Conservation (phyloP, 2,329 filamentous ascomycete species). For the Purpureocillium takamizusanense region DNA sequence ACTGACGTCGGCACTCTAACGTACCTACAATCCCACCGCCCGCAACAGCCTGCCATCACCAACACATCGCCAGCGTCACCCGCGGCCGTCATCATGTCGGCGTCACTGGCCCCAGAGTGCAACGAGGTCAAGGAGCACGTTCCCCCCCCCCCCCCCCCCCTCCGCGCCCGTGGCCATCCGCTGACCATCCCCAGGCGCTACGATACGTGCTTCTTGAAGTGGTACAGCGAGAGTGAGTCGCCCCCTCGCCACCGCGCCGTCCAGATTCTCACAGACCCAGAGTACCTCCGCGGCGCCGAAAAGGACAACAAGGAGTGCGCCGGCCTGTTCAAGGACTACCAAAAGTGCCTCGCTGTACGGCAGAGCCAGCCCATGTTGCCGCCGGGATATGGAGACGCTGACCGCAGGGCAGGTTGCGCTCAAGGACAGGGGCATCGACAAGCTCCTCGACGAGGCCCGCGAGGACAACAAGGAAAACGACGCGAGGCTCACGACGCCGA, state of each 20-base stretch:
- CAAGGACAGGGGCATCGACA: slow-evolving; percentile 84
- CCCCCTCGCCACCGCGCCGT: slow-evolving; percentile 4
- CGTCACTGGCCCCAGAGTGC: too few relatives aligned
- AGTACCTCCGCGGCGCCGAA: slow-evolving; percentile 81
- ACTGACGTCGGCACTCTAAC: too few relatives aligned
- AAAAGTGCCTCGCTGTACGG: slow-evolving; percentile 68
- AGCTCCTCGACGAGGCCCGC: slow-evolving; percentile 82
- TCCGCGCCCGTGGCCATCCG: too few relatives aligned
- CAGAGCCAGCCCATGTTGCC: not conserved
- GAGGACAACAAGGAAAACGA: slow-evolving; percentile 88
- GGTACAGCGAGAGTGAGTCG: slow-evolving; percentile 92
- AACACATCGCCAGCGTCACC: too few relatives aligned
- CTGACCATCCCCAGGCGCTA: slow-evolving; percentile 56
- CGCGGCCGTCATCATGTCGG: too few relatives aligned
- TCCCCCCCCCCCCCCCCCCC: too few relatives aligned
- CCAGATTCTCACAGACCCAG: slow-evolving; percentile 32
- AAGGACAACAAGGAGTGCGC: slow-evolving; percentile 78
- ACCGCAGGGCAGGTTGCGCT: slow-evolving; percentile 57
- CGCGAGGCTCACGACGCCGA: slow-evolving; percentile 35
- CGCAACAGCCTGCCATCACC: too few relatives aligned
- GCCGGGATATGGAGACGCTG: slow-evolving; percentile 3
- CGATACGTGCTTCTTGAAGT: slow-evolving; percentile 95
- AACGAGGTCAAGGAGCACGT: too few relatives aligned
- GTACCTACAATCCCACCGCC: too few relatives aligned
- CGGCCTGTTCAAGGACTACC: slow-evolving; percentile 79